Evolutionary conservation across 371 early-diverging fungal species (phyloP), one percentile per base, ranked within the genome.

Genomic region (Rhizomucor miehei): DNA sequence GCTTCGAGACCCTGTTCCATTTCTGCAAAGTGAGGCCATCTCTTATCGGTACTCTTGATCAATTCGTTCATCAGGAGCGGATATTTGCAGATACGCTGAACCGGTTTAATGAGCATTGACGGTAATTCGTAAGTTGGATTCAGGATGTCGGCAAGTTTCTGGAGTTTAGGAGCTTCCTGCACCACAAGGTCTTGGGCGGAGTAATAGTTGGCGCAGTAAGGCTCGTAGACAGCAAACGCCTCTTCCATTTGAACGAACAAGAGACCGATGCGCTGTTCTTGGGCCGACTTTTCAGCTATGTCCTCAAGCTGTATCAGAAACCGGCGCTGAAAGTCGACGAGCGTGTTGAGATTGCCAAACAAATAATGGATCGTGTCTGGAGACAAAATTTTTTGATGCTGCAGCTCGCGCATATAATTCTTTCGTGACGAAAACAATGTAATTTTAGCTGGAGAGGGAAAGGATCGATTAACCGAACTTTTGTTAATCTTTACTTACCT

Each of bases 1-100:
- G 91, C 79, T 13, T 80, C 82, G 24, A 89, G 72, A 36, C 94
- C 95, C 9, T 82, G 75, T 39, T 84, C 73, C 57, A 96, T 77
- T 65, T 96, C 97, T 13, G 79, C 59, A 62, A 80, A 82, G 62
- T 85, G 78, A 1, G 88, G 85, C 63, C 89, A 88, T 14, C 81
- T 67, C 34, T 77, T 69, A 45, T 88, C 74, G 17, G 89, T 87
- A 58, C 81, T 80, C 68, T 92, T 93, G 63, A 91, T 73, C 51
- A 97, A 81, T 62, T 95, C 92, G 51, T 84, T 76, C 60, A 97
- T 78, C 44, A 96, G 81, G 24, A 96, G 76, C 19, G 95, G 94
- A 71, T 98, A 99, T 79, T 94, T 95, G 81, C 96, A 94, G 55
- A 98, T 89, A 54, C 99, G 87, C 73, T 99, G 98, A 1, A 98